Percentiles rank a stretch among this genome's conserved stretches.
Conservation (phyloP, 768 basidiomycete species). For the Lentinus brumalis region DNA sequence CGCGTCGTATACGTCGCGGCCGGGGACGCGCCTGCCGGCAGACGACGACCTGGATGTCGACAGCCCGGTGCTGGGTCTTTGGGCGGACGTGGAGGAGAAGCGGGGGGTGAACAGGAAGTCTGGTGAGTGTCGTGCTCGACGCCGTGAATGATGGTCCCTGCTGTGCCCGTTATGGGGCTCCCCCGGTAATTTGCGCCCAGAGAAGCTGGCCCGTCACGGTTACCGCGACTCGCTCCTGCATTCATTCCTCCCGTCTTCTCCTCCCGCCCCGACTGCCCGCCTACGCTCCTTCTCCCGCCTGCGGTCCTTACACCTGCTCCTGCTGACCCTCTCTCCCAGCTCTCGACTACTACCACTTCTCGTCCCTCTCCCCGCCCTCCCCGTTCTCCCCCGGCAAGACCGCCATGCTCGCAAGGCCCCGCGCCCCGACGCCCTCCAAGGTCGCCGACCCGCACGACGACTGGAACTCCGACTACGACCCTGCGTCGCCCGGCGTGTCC, state of each 20-base stretch:
- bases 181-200: slow-evolving; percentile 9
- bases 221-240: slow-evolving; percentile 5
- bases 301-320: slow-evolving; percentile 23
- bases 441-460: slow-evolving; percentile 26
- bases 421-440: slow-evolving; percentile 41
- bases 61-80: slow-evolving; percentile 19
- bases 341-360: slow-evolving; percentile 29
- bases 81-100: slow-evolving; percentile 16
- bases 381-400: slow-evolving; percentile 35
- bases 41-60: slow-evolving; percentile 13
- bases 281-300: slow-evolving; percentile 16
- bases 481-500: slow-evolving; percentile 25
- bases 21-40: not conserved
- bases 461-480: slow-evolving; percentile 27
- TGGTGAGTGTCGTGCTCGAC: slow-evolving; percentile 14
- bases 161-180: not conserved
- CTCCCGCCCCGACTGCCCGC: slow-evolving; percentile 12
- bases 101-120: slow-evolving; percentile 1
- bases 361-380: slow-evolving; percentile 36
- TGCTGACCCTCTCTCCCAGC: slow-evolving; percentile 26
- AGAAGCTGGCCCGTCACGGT: slow-evolving; percentile 12
- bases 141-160: slow-evolving; percentile 2
- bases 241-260: slow-evolving; percentile 21
- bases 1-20: slow-evolving; percentile 11
- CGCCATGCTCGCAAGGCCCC: slow-evolving; percentile 37